Conservation (phyloP, 1,139 yeast genomes). For the Pichia sp. region DNA sequence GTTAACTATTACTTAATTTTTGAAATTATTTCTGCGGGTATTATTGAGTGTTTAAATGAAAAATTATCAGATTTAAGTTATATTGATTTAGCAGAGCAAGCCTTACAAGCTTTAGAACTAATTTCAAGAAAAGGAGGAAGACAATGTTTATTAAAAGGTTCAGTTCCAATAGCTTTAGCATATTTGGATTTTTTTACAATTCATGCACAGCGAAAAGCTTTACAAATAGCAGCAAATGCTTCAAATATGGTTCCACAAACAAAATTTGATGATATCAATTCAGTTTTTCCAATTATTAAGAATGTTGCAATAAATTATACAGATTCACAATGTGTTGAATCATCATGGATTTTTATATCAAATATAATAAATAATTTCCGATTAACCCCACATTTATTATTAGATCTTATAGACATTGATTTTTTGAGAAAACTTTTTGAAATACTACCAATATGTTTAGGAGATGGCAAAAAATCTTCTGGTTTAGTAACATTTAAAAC, state of each 20-base stretch:
- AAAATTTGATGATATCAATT: slow-evolving; percentile 45
- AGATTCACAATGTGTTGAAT: slow-evolving; percentile 62
- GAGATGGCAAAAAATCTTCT: slow-evolving; percentile 20
- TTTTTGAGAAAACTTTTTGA: slow-evolving; percentile 29
- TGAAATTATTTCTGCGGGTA: slow-evolving; percentile 60
- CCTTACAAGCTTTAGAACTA: slow-evolving; percentile 68
- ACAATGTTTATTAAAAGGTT: slow-evolving; percentile 50
- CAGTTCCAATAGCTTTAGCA: slow-evolving; percentile 61
- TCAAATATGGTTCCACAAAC: slow-evolving; percentile 44
- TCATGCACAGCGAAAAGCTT: slow-evolving; percentile 83
- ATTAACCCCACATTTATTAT: slow-evolving; percentile 39
- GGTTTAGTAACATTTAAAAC: slow-evolving; percentile 26
- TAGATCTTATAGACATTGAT: slow-evolving; percentile 36
- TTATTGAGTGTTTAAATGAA: slow-evolving; percentile 58
- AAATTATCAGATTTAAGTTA: slow-evolving; percentile 71
- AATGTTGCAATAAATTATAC: slow-evolving; percentile 52
- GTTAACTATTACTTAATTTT: slow-evolving; percentile 63
- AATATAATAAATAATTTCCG: slow-evolving; percentile 53
- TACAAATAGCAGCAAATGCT: slow-evolving; percentile 71
- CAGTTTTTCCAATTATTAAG: slow-evolving; percentile 56
- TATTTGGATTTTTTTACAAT: slow-evolving; percentile 83
- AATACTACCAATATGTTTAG: slow-evolving; percentile 24
- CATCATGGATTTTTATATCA: slow-evolving; percentile 62
- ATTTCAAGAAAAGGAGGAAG: slow-evolving; percentile 52
- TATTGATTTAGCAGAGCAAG: slow-evolving; percentile 91